Percentiles rank a stretch among this genome's conserved stretches.
phyloP scores from a whole-genome alignment of 371 early-diverging fungal genomes.

The Saksenaea vasiformis region DNA sequence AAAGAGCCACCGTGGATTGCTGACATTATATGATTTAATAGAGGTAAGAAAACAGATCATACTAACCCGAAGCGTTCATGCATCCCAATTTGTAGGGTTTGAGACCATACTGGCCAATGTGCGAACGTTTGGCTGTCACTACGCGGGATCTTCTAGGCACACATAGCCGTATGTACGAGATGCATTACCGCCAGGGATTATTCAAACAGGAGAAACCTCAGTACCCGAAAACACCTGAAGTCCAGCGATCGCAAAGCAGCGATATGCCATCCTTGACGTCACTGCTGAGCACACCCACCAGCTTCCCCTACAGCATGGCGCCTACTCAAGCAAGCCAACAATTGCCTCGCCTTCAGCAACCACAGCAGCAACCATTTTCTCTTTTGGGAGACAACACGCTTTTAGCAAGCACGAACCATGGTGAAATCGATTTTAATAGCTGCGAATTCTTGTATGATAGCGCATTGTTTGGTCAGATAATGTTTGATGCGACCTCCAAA shows the following conservation, averaged over 20 bases:
- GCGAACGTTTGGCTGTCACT: conserved; percentile 40
- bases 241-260: background rate
- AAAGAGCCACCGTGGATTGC: conserved; percentile 33
- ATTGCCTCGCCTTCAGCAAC: background rate
- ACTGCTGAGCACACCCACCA: background rate
- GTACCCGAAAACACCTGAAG: background rate
- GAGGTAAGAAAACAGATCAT: background rate
- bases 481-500: conserved; percentile 32
- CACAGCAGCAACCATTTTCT: background rate
- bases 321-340: background rate
- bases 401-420: conserved; percentile 1
- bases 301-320: background rate
- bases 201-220: background rate
- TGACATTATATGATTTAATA: conserved; percentile 18
- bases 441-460: conserved; percentile 45
- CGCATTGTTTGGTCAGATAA: conserved; percentile 48
- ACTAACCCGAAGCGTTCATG: background rate
- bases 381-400: background rate
- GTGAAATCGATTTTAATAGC: conserved; percentile 43
- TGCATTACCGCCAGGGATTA: background rate
- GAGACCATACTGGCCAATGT: conserved; percentile 47
- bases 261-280: background rate
- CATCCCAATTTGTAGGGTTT: background rate
- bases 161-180: conserved; percentile 41
- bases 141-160: conserved; percentile 38